phyloP scores from a whole-genome alignment of 2,329 filamentous ascomycete genomes.

The Ceratocystiopsis brevicomis region DNA sequence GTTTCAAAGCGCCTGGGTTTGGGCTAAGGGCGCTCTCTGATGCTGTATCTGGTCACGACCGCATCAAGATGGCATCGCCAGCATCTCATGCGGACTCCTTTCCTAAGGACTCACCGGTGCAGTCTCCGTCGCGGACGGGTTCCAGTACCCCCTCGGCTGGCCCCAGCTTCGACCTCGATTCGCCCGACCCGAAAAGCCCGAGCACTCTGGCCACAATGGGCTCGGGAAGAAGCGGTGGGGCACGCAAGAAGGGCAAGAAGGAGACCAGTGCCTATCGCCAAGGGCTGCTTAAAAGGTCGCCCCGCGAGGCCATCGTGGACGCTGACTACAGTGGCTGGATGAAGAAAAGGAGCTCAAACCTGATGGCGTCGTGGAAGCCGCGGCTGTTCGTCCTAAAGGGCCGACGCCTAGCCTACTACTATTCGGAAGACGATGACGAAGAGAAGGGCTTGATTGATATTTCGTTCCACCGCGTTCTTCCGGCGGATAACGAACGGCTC shows the following conservation, averaged over 20 bases:
- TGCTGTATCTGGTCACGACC: constrained; percentile 35
- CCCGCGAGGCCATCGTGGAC: constrained; percentile 63
- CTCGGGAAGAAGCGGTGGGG: constrained; percentile 22
- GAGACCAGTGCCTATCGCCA: constrained; percentile 85
- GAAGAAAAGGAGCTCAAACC: constrained; percentile 93
- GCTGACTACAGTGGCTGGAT: constrained; percentile 98
- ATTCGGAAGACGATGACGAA: constrained; percentile 76
- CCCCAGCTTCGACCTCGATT: constrained; percentile 62
- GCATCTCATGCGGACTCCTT: constrained; percentile 30
- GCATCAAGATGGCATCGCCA: constrained; percentile 30
- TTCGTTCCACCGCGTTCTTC: constrained; percentile 88
- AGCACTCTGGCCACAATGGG: constrained; percentile 28
- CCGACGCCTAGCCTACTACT: constrained; percentile 84
- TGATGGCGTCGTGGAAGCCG: constrained; percentile 96
- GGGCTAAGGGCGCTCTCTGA: constrained; percentile 80
- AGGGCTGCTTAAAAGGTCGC: constrained; percentile 63
- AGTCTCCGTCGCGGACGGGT: constrained; percentile 56
- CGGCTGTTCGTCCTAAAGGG: constrained; percentile 90
- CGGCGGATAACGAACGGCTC: constrained; percentile 77
- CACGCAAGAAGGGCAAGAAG: constrained; percentile 66
- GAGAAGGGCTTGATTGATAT: constrained; percentile 96
- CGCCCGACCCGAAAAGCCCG: constrained; percentile 43
- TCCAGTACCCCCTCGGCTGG: constrained; percentile 50
- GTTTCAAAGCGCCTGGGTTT: constrained; percentile 31
- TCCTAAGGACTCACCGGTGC: constrained; percentile 31